Evolutionary conservation across 768 basidiomycete species (phyloP).

Genomic region (Trametes cingulata): DNA sequence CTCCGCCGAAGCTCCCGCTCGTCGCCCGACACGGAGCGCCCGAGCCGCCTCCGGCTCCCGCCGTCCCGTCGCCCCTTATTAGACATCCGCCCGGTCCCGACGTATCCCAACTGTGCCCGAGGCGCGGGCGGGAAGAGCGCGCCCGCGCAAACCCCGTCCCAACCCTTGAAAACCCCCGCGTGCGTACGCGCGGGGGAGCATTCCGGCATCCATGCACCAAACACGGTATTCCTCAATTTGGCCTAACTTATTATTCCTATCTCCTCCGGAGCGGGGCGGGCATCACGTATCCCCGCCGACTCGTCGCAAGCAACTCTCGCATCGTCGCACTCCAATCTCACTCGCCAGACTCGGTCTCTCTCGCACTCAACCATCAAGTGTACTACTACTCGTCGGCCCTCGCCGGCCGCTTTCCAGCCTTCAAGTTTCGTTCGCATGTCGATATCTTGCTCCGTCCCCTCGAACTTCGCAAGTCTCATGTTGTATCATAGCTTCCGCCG

Average conservation of each 20-base stretch:
- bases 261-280: neutral
- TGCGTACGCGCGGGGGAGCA: neutral
- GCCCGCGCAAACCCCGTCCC: no score
- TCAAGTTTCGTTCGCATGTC: neutral
- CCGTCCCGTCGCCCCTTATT: neutral
- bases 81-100: neutral
- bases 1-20: neutral
- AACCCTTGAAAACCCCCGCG: neutral
- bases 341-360: neutral
- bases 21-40: neutral
- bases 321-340: neutral
- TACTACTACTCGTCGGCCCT: neutral
- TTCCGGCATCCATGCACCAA: neutral
- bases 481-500: constrained; percentile 2
- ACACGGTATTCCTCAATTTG: neutral
- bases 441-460: neutral
- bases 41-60: neutral
- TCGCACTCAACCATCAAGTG: neutral
- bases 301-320: neutral
- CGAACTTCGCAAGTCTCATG: neutral
- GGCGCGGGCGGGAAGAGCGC: no score
- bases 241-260: constrained; percentile 7
- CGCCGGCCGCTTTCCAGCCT: neutral
- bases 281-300: neutral
- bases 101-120: neutral